A percentile compares a stretch with the other conserved stretches of the same genome.
These are phyloP conservation scores for Ambrosiella beaveri DNA, from an alignment of 2,329 filamentous ascomycete genomes.

Conservation along the genomic window DNA sequence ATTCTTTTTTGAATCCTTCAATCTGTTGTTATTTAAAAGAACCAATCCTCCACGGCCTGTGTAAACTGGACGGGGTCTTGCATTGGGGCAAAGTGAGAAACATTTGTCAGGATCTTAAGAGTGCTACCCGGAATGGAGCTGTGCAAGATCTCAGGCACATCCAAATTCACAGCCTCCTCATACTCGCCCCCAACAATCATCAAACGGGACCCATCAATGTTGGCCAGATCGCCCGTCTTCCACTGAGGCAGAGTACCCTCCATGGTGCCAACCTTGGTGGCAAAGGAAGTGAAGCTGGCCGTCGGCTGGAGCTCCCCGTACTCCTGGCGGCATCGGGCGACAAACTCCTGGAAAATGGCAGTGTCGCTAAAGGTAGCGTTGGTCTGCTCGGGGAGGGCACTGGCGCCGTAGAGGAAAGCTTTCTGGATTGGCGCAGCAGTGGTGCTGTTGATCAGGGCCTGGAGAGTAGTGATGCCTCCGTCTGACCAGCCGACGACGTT, in stretches of 20 bases:
- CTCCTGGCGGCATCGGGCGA: constrained; percentile 21
- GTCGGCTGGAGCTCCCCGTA: constrained; percentile 22
- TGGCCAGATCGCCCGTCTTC: constrained; percentile 18
- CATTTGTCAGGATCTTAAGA: constrained; percentile 20
- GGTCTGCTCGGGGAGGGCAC: constrained; percentile 19
- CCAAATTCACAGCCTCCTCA: constrained; percentile 25
- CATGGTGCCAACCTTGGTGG: constrained; percentile 21
- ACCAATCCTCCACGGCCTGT: constrained; percentile 18
- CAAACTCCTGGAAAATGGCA: constrained; percentile 21
- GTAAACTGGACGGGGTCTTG: constrained; percentile 24
- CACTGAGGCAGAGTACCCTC: constrained; percentile 22
- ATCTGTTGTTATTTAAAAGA: constrained; percentile 12
- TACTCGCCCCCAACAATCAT: constrained; percentile 19
- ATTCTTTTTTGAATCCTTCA: not conserved
- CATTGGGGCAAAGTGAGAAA: constrained; percentile 27
- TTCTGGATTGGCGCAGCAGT: constrained; percentile 21
- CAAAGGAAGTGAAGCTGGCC: constrained; percentile 23
- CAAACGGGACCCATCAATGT: constrained; percentile 18
- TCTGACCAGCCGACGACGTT: constrained; percentile 26
- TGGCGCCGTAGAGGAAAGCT: constrained; percentile 24
- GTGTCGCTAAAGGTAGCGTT: constrained; percentile 21
- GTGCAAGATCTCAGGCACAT: constrained; percentile 21
- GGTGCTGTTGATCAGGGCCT: constrained; percentile 20
- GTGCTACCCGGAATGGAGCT: constrained; percentile 22
- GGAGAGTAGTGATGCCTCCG: constrained; percentile 23